Conservation (phyloP, 306 rosid species). For the Trifolium fragiferum region DNA sequence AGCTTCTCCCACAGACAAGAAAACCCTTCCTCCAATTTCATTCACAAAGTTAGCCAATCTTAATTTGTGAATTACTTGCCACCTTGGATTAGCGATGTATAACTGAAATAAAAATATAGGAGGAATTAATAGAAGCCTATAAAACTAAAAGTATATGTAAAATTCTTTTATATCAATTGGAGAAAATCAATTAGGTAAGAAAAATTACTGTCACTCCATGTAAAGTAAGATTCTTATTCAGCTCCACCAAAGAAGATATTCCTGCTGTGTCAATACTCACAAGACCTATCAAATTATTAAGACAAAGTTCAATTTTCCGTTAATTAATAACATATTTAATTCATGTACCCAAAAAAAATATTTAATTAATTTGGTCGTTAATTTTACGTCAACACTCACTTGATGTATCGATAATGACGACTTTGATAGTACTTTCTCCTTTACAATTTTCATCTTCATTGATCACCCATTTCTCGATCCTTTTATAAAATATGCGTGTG, state of each 20-base stretch:
- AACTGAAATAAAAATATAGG: conserved; percentile 48
- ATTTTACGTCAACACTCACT: conserved; percentile 50
- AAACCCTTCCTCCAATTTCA: conserved; percentile 62
- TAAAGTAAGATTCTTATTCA: conserved; percentile 52
- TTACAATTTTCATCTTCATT: conserved; percentile 40
- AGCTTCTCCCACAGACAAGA: conserved; percentile 74
- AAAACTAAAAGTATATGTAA: not conserved
- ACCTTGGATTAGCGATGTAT: conserved; percentile 70
- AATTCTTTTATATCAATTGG: not conserved
- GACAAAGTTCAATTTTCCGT: not conserved
- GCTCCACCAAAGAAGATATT: conserved; percentile 59
- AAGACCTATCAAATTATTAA: conserved; percentile 50
- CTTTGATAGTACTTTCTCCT: conserved; percentile 35
- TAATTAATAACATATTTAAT: not conserved
- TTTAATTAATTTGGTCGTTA: not conserved
- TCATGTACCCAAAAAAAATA: too few relatives aligned
- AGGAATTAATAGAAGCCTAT: not conserved
- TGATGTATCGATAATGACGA: conserved; percentile 64
- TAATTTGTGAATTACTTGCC: conserved; percentile 84
- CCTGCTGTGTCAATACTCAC: conserved; percentile 73
- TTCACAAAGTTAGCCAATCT: conserved; percentile 61
- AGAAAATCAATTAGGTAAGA: not conserved
- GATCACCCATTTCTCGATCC: conserved; percentile 57
- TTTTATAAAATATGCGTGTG: not conserved
- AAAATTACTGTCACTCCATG: conserved; percentile 55